phyloP scores from a whole-genome alignment of 1,284 basidiomycete species.

The Testicularia cyperi region DNA sequence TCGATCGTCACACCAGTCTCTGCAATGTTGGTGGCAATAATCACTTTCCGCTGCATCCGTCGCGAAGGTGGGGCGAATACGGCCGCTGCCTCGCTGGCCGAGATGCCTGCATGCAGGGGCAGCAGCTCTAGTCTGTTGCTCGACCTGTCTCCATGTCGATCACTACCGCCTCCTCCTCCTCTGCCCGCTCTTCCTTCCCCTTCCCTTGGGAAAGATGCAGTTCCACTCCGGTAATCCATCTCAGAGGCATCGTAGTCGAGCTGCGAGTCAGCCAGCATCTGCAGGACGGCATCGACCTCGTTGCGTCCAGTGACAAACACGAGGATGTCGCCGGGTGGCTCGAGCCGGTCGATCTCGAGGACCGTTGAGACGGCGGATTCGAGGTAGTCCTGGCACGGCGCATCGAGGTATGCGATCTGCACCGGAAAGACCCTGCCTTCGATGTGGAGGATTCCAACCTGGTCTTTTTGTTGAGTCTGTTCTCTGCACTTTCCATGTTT shows the following conservation, averaged over 20 bases:
- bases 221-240: no score
- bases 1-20: slow-evolving; percentile 97
- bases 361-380: slow-evolving; percentile 59
- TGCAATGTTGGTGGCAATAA: slow-evolving; percentile 93
- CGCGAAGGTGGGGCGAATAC: slow-evolving; percentile 76
- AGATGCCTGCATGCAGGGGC: slow-evolving; percentile 83
- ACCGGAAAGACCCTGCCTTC: slow-evolving; percentile 61
- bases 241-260: slow-evolving; percentile 66
- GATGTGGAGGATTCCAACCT: slow-evolving; percentile 57
- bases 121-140: slow-evolving; percentile 69
- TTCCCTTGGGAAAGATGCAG: no score
- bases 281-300: slow-evolving; percentile 73
- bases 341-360: slow-evolving; percentile 64
- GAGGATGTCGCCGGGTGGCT: slow-evolving; percentile 63
- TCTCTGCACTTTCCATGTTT: not conserved
- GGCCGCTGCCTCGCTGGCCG: slow-evolving; percentile 78
- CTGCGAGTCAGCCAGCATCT: slow-evolving; percentile 75
- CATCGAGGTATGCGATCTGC: slow-evolving; percentile 59
- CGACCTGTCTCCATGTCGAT: no score
- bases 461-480: slow-evolving; percentile 2
- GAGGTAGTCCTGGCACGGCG: slow-evolving; percentile 60
- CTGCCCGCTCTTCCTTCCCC: no score
- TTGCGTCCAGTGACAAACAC: slow-evolving; percentile 62
- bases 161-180: no score
- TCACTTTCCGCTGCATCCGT: slow-evolving; percentile 83